These are phyloP conservation scores for Kockiozyma suomiensis DNA, from an alignment of 805 yeast genomes.

Conservation along the genomic window DNA sequence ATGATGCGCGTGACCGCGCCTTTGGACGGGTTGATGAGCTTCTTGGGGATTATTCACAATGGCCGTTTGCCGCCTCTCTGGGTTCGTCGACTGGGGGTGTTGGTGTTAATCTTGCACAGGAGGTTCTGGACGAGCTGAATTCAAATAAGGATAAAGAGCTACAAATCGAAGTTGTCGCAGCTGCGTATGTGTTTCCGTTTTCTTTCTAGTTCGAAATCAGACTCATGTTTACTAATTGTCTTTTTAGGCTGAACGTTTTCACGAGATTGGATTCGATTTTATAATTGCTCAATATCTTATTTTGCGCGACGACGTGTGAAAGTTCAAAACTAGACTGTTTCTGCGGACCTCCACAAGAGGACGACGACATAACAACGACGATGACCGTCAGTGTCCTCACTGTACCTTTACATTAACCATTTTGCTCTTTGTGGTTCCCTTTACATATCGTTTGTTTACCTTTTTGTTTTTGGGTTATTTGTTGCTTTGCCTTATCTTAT, in stretches of 20 bases:
- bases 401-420: background rate
- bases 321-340: too few species aligned
- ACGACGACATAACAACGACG: too few species aligned
- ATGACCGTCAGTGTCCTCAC: too few species aligned
- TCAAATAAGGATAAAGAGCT: slow-evolving; percentile 55
- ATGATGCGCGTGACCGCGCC: slow-evolving; percentile 89
- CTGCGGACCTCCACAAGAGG: too few species aligned
- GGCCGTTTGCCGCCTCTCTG: slow-evolving; percentile 68
- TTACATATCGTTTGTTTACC: background rate
- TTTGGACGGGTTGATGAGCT: slow-evolving; percentile 93
- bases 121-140: slow-evolving; percentile 51
- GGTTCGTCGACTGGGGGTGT: slow-evolving; percentile 51
- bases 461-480: background rate
- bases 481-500: too few species aligned
- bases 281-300: slow-evolving; percentile 38
- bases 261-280: slow-evolving; percentile 89
- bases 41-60: slow-evolving; percentile 76
- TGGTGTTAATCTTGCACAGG: slow-evolving; percentile 66
- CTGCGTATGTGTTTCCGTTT: slow-evolving; percentile 51
- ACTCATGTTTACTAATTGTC: slow-evolving; percentile 54
- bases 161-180: slow-evolving; percentile 86
- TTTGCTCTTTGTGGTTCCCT: background rate
- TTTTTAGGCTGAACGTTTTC: slow-evolving; percentile 54
- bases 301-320: background rate
- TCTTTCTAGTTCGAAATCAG: background rate